Evolutionary conservation across 169 alveolate genomes (phyloP), one percentile per base, ranked within the genome.

Genomic region (Eimeria falciformis): DNA sequence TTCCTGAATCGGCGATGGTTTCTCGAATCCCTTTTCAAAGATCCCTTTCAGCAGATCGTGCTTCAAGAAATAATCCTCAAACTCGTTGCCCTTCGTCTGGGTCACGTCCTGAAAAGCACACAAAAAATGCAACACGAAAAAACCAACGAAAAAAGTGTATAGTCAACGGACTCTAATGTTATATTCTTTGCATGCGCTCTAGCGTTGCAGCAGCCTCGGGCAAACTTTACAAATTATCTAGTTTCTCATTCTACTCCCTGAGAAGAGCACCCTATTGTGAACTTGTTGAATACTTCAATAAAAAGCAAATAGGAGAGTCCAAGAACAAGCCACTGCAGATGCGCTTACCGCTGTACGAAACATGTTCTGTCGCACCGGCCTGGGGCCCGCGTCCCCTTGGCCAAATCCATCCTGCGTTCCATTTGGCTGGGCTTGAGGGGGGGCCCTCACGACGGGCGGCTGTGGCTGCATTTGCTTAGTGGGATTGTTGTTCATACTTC

Each of bases 1-100:
- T 92, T 99, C 99, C 95, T 99, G 99, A 75, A 99, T 98, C 21
- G 99, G 99, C 37, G 99, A 98, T 21, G 99, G 99, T 91, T 97
- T 97, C 93, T 99, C 99, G 92, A 96, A 98, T 27, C 99, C 99
- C 95, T 98, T 97, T 94, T 99, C 99, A 92, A 97, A 98, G 29
- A 99, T 98, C 9, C 99, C 99, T 99, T 97, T 97, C 91, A 98
- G 94, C 87, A 98, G 96, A 93, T 98, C 98, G 73, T 99, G 97
- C 87, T 92, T 88, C 90, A 98, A 93, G 94, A 98, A 98, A 94
- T 98, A 99, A 93, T 98, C 99, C 94, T 98, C 99, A 95, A 98
- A 99, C 88, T 98, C 99, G 68, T 98, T 97, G 11, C 99, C 99
- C 95, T 98, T 98, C 3, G 99, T 98, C 88, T 95, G 97, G n/a